Evolutionary conservation across 2,329 filamentous ascomycete genomes (phyloP).

Genomic region (Talaromyces pinophilus): DNA sequence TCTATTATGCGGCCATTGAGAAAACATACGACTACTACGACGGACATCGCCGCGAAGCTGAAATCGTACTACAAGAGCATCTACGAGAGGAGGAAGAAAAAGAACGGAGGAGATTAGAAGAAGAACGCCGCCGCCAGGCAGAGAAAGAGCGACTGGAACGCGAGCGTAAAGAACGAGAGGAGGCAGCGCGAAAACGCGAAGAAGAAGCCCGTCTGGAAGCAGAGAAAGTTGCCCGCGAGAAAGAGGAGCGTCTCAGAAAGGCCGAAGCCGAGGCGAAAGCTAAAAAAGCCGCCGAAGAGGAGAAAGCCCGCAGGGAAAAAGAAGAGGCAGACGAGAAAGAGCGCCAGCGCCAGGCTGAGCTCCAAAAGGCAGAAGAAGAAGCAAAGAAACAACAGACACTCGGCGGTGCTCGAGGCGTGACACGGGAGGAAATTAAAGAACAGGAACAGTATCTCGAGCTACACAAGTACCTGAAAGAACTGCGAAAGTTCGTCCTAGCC

Average conservation of each 20-base stretch:
- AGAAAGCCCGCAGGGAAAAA: constrained; percentile 37
- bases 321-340: constrained; percentile 36
- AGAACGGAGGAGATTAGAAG: constrained; percentile 39
- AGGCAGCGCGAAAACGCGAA: constrained; percentile 34
- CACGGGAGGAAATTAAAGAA: constrained; percentile 42
- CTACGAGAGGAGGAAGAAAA: constrained; percentile 44
- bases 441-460: constrained; percentile 57
- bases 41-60: constrained; percentile 59
- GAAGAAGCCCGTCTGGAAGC: constrained; percentile 42
- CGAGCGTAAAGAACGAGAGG: constrained; percentile 29
- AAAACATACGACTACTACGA: constrained; percentile 68
- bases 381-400: constrained; percentile 32
- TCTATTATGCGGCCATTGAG: constrained; percentile 66
- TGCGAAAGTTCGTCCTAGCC: constrained; percentile 56
- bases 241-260: constrained; percentile 38
- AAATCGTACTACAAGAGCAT: constrained; percentile 55
- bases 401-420: constrained; percentile 32
- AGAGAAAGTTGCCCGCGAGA: constrained; percentile 48
- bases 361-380: constrained; percentile 29
- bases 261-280: constrained; percentile 44
- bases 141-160: constrained; percentile 38
- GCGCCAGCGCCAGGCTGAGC: constrained; percentile 35
- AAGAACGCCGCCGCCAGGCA: constrained; percentile 30
- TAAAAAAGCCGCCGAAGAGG: constrained; percentile 37
- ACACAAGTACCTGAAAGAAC: constrained; percentile 66